Evolutionary conservation across 2,329 filamentous ascomycete genomes (phyloP), one percentile per base, ranked within the genome.

Genomic region (Fusarium lyarnte): DNA sequence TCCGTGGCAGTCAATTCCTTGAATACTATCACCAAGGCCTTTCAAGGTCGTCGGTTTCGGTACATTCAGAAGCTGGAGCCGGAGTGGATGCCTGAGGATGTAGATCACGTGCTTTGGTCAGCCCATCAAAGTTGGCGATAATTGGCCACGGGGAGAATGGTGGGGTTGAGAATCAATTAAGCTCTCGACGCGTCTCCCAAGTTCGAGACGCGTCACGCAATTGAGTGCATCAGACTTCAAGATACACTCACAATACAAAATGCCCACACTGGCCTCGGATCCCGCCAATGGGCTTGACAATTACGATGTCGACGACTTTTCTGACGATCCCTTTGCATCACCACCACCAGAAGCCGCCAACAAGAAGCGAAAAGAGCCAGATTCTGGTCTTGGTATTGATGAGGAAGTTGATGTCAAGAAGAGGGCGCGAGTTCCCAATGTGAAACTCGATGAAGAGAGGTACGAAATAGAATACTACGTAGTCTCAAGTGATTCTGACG

Each of bases 381-480:
- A 87, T 33, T 86, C 85, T 13, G 86, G 86, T 2, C 83, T 97
- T 5, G 94, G 95, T 49, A 90, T 98, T 63, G 95, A 98, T 73
- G 90, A 97, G 78, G 94, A 97, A 77, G 89, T 99, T 58, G 91
- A 93, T 61, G 87, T 98, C 8, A 89, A 88, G 43, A 97, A 94
- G 82, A 92, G 92, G 76, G 88, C 91, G 39, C 88, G 90, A 69
- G 84, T 80, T 0, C 94, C 94, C 3, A 87, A 90, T 62, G 92
- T 95, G 8, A 99, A 98, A 81, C 87, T 99, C 31, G 95, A 99
- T 78, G 94, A 97, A 76, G 84, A 88, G 14, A 89, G 90, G 92
- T 94, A 52, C 19, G 76, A 2, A 16, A 19, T 8, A 62, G 9
- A 49, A 25, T 12, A 13, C 13, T 31, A 11, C 46, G 21, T 17